Evolutionary conservation across 208 protist species (phyloP), one percentile per base, ranked within the genome.

Genomic region (Trypanosoma brucei): DNA sequence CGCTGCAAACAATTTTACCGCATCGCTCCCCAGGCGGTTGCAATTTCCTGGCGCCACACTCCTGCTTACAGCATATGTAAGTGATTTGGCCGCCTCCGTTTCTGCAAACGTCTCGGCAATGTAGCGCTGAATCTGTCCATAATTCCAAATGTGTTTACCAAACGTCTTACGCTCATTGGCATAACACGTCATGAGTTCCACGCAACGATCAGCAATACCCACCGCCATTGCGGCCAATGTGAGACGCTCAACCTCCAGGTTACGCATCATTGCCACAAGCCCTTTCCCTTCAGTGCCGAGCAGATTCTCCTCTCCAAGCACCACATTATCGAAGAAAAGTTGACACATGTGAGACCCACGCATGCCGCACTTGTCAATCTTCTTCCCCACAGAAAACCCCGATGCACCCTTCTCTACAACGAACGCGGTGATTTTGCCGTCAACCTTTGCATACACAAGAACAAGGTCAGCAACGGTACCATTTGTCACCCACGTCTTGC

Each of bases 401-500:
- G 74, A 70, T 34, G 55, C 74, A 30, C 83, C 79, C 0, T 72
- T 66, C 63, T 91, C 83, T 34, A 93, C 40, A 14, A 76, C 52
- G 60, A 93, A 93, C 31, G 79, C 67, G 3, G 81, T 84, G 54
- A 93, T 86, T 62, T 83, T 78, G 7, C 80, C 74, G 22, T 97
- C 76, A 33, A 97, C 97, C 76, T 98, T 98, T 2, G 96, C 97
- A 78, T 99, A 99, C 39, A 98, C 86, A 49, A 99, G 78, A 30
- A 94, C 84, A 44, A 98, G 80, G 71, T 98, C 95, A 6, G 95
- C 97, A 59, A 96, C 87, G 22, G 93, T 92, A 4, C 95, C 97
- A 70, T 99, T 99, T 2, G 97, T 99, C 58, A 98, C 98, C 95
- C 96, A 98, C 57, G 97, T 97, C 78, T 99, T 99, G 57, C 78